Percentiles rank a stretch among this genome's conserved stretches.
These are phyloP conservation scores for Triangularia verruculosa DNA, from an alignment of 2,329 filamentous ascomycete species.

Conservation along the genomic window DNA sequence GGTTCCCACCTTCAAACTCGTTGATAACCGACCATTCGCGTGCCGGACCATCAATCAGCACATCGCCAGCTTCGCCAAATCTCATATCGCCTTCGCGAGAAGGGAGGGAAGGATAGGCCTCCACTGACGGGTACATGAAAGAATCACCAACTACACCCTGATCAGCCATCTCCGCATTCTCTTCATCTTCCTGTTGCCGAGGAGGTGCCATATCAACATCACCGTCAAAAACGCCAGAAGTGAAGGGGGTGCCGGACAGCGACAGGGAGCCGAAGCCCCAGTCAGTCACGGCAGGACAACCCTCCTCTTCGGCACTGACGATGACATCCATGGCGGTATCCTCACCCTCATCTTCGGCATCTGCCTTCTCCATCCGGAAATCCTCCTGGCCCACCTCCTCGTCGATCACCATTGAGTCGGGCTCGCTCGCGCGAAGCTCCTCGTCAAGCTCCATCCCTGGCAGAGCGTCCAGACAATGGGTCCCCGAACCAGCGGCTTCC, in stretches of 20 bases:
- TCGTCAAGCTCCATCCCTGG: neutral
- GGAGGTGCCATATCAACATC: neutral
- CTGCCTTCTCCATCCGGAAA: neutral
- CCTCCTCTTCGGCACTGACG: neutral
- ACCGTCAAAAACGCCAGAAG: neutral
- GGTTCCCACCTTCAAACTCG: neutral
- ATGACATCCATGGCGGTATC: neutral
- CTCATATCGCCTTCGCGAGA: neutral
- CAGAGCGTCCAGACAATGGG: neutral
- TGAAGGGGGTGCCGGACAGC: neutral
- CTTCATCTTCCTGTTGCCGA: neutral
- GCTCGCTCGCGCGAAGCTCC: neutral
- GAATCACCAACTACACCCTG: neutral
- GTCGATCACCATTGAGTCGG: neutral
- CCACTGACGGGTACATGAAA: neutral
- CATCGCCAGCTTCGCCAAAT: neutral
- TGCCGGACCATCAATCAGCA: neutral
- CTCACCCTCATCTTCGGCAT: neutral
- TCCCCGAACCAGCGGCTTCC: neutral
- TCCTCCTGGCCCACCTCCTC: neutral
- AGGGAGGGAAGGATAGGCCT: neutral
- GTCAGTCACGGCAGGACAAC: neutral
- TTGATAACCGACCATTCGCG: neutral
- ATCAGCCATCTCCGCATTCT: neutral
- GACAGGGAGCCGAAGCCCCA: neutral